Base-by-base conservation (phyloP, 2,329 filamentous ascomycete species). In the Nemania sp. region DNA sequence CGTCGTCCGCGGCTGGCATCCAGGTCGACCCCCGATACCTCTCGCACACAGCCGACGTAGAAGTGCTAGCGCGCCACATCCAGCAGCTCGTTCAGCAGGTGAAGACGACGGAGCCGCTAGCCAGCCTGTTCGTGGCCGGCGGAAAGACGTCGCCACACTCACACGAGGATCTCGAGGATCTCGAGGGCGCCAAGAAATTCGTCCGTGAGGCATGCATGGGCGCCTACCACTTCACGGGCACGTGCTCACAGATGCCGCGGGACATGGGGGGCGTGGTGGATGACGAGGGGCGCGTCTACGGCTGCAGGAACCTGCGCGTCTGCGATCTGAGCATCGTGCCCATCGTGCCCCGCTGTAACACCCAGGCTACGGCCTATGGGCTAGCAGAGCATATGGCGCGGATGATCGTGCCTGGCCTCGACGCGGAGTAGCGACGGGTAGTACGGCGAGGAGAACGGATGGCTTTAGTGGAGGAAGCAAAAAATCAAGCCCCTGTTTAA, bases 251-350 rank as follows among this genome's bases (percentile, higher is more conserved):
- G 47, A 46, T 60, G 46, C 47, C 57, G 15, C 57, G 53, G 3
- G 42, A 54, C 3, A 50, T 57, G 49, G 57, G 57, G 9, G 57
- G 57, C 22, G 57, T 60, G 17, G 53, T 60, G 5, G 57, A 57
- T 39, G n/a, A 40, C 1, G 22, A 45, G 46, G 11, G 41, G 11
- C 46, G 54, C 5, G 57, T 60, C 5, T 50, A 60, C 26, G 50
- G 57, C 6, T 50, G 43, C 28, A 31, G 3, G 26, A 60, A 60
- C 40, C 50, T 60, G 5, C 49, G 57, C 24, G 43, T 57, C 5
- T 60, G 57, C 39, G 57, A 57, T 34, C 26, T 43, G 4, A 60
- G 57, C n/a, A 41, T 59, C 12, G 48, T 62, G 19, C 61, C 60
- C 2, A 37, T 61, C 1, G 30, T 39, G 7, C 49, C 60, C 5